A percentile compares a stretch with the other conserved stretches of the same genome.
phyloP scores from a whole-genome alignment of 768 basidiomycete species.

The Cyclocybe aegerita region DNA sequence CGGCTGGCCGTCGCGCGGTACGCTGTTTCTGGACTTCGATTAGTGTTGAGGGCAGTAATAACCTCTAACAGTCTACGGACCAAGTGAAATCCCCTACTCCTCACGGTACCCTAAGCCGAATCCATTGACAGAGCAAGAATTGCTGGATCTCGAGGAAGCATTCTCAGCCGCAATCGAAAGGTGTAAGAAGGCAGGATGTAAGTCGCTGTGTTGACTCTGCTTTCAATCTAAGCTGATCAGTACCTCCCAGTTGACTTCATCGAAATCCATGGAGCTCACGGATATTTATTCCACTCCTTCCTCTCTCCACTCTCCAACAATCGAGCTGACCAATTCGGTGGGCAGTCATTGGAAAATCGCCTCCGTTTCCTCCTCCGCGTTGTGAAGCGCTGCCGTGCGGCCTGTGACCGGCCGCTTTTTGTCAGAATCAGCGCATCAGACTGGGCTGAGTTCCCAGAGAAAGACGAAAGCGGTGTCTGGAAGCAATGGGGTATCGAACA shows the following conservation, averaged over 20 bases:
- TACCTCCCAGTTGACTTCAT: slow-evolving; percentile 57
- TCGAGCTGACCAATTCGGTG: slow-evolving; percentile 73
- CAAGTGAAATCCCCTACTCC: slow-evolving; percentile 57
- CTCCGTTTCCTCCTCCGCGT: slow-evolving; percentile 66
- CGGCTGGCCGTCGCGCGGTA: slow-evolving; percentile 72
- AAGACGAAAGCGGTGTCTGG: slow-evolving; percentile 55
- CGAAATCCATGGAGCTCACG: slow-evolving; percentile 74
- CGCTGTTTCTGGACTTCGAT: slow-evolving; percentile 2
- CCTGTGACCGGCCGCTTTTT: slow-evolving; percentile 74
- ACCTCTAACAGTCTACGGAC: slow-evolving; percentile 51
- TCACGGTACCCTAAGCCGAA: slow-evolving; percentile 55
- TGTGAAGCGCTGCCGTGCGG: slow-evolving; percentile 47
- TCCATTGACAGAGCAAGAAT: slow-evolving; percentile 52
- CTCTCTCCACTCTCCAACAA: slow-evolving; percentile 74
- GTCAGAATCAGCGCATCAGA: slow-evolving; percentile 68
- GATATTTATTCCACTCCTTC: slow-evolving; percentile 66
- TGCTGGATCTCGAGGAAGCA: slow-evolving; percentile 58
- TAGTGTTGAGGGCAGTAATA: not conserved
- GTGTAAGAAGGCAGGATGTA: slow-evolving; percentile 62
- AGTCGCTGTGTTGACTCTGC: slow-evolving; percentile 15
- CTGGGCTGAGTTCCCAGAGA: slow-evolving; percentile 60
- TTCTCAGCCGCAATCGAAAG: slow-evolving; percentile 56
- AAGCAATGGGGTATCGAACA: slow-evolving; percentile 80
- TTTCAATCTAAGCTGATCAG: not conserved
- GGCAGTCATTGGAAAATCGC: slow-evolving; percentile 67